These are phyloP conservation scores for Chytridium lagenaria DNA, from an alignment of 371 early-diverging fungal species.

Conservation along the genomic window DNA sequence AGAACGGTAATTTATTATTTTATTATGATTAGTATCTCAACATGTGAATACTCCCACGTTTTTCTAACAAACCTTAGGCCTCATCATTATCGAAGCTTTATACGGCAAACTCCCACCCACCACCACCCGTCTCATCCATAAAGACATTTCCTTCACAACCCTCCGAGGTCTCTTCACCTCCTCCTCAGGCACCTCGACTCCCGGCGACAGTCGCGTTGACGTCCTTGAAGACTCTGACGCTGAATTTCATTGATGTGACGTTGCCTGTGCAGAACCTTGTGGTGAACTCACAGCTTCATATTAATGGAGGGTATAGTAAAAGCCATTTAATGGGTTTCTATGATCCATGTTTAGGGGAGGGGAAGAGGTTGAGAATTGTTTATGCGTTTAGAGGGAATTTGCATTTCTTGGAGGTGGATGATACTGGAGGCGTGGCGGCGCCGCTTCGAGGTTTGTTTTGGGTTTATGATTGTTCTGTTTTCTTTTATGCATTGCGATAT, in stretches of 20 bases:
- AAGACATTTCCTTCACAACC: not conserved
- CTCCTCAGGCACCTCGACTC: constrained; percentile 1
- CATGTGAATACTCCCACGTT: too few relatives aligned
- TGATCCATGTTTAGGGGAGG: constrained; percentile 92
- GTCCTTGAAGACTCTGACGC: constrained; percentile 8
- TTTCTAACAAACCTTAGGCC: too few relatives aligned
- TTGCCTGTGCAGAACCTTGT: constrained; percentile 85
- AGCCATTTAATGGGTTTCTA: constrained; percentile 92
- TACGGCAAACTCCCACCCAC: constrained; percentile 76
- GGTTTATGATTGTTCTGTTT: not conserved
- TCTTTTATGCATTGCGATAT: not conserved
- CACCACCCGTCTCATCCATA: not conserved
- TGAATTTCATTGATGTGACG: constrained; percentile 78
- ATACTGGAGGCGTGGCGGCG: constrained; percentile 77
- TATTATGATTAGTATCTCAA: constrained; percentile 16
- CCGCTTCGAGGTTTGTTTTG: constrained; percentile 73
- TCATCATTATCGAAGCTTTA: constrained; percentile 84
- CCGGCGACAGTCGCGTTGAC: constrained; percentile 4
- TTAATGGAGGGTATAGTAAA: constrained; percentile 88
- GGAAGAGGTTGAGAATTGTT: constrained; percentile 79
- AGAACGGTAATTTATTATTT: constrained; percentile 56
- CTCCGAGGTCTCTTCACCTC: not conserved
- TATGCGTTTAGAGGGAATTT: constrained; percentile 84
- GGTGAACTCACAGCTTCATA: constrained; percentile 80
- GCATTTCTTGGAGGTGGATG: constrained; percentile 83